Base-by-base conservation (phyloP, 345 rosid species). In the Erysimum cheiranthoides region DNA sequence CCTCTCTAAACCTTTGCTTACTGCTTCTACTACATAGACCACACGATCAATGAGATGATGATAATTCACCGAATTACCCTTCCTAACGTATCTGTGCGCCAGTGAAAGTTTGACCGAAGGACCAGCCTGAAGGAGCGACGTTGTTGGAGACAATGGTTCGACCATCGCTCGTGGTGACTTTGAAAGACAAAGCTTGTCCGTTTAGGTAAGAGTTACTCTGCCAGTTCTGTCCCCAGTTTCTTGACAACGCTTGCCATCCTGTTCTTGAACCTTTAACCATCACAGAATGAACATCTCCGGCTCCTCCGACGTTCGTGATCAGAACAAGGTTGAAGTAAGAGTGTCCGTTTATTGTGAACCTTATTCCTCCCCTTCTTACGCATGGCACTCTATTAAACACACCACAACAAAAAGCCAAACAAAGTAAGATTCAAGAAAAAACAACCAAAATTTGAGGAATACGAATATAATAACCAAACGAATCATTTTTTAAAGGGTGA, bases 201-300 rank as follows among this genome's bases (percentile, higher is more conserved):
- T 88, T 86, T 34, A 90, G 83, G 70, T 85, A 82, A 61, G 61
- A 78, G 85, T 87, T 87, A 79, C 89, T 87, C 66, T 89, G 95
- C 95, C 95, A 90, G 83, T 90, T 90, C 51, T 88, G 93, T 63
- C 96, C 96, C 96, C 96, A 90, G 84, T 90, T 90, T 13, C 96
- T 84, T 1, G 96, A 86, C 96, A 90, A 88, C 0, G 88, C 52
- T 73, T 88, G 93, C 96, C 96, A 90, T 4, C 93, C 89, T 0
- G 89, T 86, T 69, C 82, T 84, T 4, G 93, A 86, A 0, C 96
- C 96, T 71, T 90, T 90, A 66, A 88, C 70, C 36, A 82, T 52
- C 59, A 31, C 96, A 0, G 93, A 66, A 68, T 85, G 89, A 5
- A 88, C 93, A 52, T 90, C 96, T 11, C 96, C 96, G 2, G 96